These are phyloP conservation scores for Apiotrichum veenhuisii DNA, from an alignment of 1,284 basidiomycete genomes.

Conservation along the genomic window DNA sequence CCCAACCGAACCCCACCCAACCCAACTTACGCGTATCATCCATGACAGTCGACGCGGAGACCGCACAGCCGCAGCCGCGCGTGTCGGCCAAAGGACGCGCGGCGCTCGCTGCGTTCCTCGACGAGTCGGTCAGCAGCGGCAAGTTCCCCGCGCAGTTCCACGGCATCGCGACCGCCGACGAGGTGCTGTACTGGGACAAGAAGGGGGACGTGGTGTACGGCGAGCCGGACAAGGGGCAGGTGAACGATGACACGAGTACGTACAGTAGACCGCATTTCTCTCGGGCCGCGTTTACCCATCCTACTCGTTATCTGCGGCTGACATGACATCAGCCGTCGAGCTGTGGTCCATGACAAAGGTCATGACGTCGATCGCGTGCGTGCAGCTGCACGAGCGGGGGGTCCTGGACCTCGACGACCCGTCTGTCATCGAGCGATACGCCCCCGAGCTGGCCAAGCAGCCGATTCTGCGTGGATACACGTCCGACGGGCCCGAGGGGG, in stretches of 20 bases:
- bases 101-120: conserved; percentile 22
- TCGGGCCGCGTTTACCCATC: too few species aligned
- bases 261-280: too few species aligned
- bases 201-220: conserved; percentile 29
- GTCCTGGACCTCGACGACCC: conserved; percentile 27
- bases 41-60: background rate
- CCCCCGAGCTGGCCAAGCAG: conserved; percentile 29
- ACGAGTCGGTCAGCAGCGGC: conserved; percentile 18
- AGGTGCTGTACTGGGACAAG: conserved; percentile 28
- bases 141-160: conserved; percentile 30
- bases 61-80: background rate
- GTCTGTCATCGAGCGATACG: conserved; percentile 21
- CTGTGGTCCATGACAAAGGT: conserved; percentile 40
- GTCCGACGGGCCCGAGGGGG: conserved; percentile 17
- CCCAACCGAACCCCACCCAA: too few species aligned
- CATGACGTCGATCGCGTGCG: conserved; percentile 30
- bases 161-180: conserved; percentile 29
- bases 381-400: conserved; percentile 35
- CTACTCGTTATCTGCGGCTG: too few species aligned
- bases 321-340: conserved; percentile 23
- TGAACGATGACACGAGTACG: conserved; percentile 38
- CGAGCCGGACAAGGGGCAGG: conserved; percentile 22
- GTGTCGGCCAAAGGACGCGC: conserved; percentile 7
- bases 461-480: conserved; percentile 33
- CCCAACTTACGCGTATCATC: background rate